A percentile compares a stretch with the other conserved stretches of the same genome.
Evolutionary conservation across 495 filamentous ascomycete genomes (phyloP).

Genomic region (Bathelium albidoporum): DNA sequence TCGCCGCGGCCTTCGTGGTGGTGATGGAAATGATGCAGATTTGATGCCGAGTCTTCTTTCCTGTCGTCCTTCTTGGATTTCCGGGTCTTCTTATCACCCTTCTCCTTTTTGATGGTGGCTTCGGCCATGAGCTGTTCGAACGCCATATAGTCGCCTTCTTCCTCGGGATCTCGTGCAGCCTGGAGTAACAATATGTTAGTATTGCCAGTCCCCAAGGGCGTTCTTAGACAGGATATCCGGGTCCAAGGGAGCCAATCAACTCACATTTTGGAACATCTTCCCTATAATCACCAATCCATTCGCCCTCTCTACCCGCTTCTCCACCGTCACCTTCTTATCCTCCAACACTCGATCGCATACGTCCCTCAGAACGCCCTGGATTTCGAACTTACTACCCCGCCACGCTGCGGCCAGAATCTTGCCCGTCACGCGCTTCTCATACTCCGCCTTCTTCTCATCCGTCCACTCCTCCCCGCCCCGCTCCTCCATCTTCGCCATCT

Average conservation of each 20-base stretch:
- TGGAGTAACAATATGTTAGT: conserved; percentile 27
- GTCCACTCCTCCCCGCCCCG: conserved; percentile 96
- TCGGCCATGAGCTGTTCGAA: conserved; percentile 98
- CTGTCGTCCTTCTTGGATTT: conserved; percentile 57
- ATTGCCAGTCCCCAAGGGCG: background rate
- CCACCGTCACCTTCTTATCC: conserved; percentile 72
- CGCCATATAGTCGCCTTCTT: conserved; percentile 97
- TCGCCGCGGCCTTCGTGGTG: background rate
- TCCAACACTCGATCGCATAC: conserved; percentile 56
- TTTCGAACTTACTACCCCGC: conserved; percentile 95
- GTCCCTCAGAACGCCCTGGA: conserved; percentile 87
- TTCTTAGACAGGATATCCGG: background rate
- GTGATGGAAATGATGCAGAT: background rate
- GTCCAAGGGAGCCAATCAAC: conserved; percentile 17
- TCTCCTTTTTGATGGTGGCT: conserved; percentile 81
- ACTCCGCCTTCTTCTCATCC: conserved; percentile 94
- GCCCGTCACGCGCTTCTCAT: conserved; percentile 86
- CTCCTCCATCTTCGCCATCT: conserved; percentile 95
- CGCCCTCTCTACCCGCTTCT: conserved; percentile 83
- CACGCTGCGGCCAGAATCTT: conserved; percentile 98
- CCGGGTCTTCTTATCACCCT: conserved; percentile 45
- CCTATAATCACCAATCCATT: conserved; percentile 80
- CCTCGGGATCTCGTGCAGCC: conserved; percentile 85
- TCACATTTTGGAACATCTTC: conserved; percentile 77
- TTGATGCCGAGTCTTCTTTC: conserved; percentile 27